Evolutionary conservation across 495 filamentous ascomycete genomes (phyloP), one percentile per base, ranked within the genome.

Genomic region (Annulohypoxylon bovei): DNA sequence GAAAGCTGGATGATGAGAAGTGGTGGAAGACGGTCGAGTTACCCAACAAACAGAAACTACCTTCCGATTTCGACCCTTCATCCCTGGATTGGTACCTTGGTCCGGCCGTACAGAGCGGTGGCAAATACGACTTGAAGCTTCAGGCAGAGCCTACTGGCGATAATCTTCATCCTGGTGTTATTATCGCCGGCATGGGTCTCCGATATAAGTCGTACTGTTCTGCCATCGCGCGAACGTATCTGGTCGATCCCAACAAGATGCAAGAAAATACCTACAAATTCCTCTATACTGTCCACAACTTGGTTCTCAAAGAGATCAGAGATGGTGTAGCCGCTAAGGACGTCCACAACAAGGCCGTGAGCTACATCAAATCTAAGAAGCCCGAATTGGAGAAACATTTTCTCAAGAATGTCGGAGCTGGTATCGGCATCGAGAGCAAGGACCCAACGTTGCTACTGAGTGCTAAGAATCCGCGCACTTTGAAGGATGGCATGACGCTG

Each of bases 401-500:
- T 75, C 72, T 93, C 39, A 97, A 95, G 80, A 96, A 89, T 64
- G 88, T 97, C 37, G 95, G 95, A 52, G 89, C 87, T 42, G 95
- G 93, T 23, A 93, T 98, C 72, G 95, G 95, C 62, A 93, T 98
- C 42, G 95, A 99, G 82, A 89, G 89, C 52, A 88, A 90, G 62
- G 95, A 99, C 76, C 77, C 86, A 1, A 94, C 91, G 4, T 85
- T 98, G 62, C 75, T 93, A 3, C 83, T 99, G 28, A 97, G 91
- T 75, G 90, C 83, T 58, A 98, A 98, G 81, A 97, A 92, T 76
- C 88, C 82, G 23, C 85, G 94, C 12, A 85, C 88, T 25, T 78
- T 99, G 54, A 95, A 93, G 76, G 96, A 97, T 76, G 96, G 96
- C 69, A 99, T 98, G 95, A 98, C 96, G 3, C 85, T 99, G 42